These are phyloP conservation scores for Pseudopyricularia cyperi DNA, from an alignment of 2,329 filamentous ascomycete species.

Conservation along the genomic window DNA sequence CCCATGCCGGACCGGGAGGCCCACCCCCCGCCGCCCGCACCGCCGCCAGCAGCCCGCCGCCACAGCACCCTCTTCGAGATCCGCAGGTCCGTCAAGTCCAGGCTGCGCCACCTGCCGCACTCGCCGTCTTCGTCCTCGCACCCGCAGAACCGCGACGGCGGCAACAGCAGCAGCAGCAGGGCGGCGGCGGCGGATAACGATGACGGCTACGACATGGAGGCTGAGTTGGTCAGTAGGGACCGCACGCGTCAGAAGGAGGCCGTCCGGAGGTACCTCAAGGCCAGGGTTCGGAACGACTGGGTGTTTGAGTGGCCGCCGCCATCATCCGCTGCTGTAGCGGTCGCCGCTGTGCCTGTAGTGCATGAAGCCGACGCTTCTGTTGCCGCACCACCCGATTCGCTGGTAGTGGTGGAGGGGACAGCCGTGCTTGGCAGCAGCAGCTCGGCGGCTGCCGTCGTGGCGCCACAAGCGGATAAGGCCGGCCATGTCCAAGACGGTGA, in stretches of 20 bases:
- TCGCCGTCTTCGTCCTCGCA: conserved; percentile 15
- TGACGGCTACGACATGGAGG: conserved; percentile 19
- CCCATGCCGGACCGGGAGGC: background rate
- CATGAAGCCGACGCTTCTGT: background rate
- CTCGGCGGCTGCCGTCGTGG: background rate
- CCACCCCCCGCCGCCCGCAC: background rate
- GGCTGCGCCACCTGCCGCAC: conserved; percentile 30
- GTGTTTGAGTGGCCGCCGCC: conserved; percentile 40
- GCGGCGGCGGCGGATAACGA: background rate
- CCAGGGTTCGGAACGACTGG: conserved; percentile 47
- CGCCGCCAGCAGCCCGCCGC: background rate
- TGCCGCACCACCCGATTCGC: background rate
- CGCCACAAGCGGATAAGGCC: background rate
- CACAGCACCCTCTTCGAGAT: conserved; percentile 32
- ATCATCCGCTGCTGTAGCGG: background rate
- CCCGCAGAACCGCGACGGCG: conserved; percentile 20
- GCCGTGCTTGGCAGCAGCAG: background rate
- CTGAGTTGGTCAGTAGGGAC: conserved; percentile 48
- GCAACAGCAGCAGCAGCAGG: conserved; percentile 21
- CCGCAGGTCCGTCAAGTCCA: conserved; percentile 41
- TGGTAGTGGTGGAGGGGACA: background rate
- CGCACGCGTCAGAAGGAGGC: conserved; percentile 51
- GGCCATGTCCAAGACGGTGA: background rate
- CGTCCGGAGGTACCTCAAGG: conserved; percentile 39
- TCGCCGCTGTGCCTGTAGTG: background rate